Evolutionary conservation across 1,284 basidiomycete genomes (phyloP).

Genomic region (Trametes polyzona): DNA sequence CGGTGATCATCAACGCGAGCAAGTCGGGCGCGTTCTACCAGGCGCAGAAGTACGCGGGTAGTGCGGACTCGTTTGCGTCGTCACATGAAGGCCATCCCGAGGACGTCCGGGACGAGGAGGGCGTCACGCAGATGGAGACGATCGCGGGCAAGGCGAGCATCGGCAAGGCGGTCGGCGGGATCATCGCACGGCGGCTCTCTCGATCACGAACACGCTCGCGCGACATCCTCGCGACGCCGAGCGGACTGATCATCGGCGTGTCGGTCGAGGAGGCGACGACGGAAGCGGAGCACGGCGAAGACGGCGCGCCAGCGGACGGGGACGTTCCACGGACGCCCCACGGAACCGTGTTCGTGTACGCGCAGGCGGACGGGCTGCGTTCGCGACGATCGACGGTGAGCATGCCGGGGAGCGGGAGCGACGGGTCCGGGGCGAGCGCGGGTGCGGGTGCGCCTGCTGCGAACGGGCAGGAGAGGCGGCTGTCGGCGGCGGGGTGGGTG

Average conservation of each 20-base stretch:
- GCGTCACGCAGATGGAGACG: constrained; percentile 60
- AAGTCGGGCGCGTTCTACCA: constrained; percentile 47
- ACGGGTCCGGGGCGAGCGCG: background rate
- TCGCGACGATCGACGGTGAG: constrained; percentile 44
- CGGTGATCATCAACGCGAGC: constrained; percentile 28
- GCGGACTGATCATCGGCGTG: constrained; percentile 55
- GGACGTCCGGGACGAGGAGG: constrained; percentile 48
- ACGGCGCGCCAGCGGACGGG: constrained; percentile 12
- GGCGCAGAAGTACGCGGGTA: constrained; percentile 49
- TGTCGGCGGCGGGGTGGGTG: constrained; percentile 39
- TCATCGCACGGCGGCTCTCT: constrained; percentile 58
- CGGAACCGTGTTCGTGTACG: constrained; percentile 42
- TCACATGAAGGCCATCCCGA: constrained; percentile 31
- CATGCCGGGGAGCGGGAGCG: constrained; percentile 26
- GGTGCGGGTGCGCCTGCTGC: constrained; percentile 4
- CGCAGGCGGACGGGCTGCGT: constrained; percentile 34
- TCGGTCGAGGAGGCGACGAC: constrained; percentile 61
- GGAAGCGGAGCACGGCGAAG: constrained; percentile 41
- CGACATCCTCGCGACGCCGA: constrained; percentile 31
- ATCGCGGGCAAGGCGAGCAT: constrained; percentile 55
- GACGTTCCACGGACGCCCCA: constrained; percentile 27
- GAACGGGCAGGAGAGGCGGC: constrained; percentile 31
- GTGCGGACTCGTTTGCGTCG: constrained; percentile 56
- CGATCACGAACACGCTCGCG: constrained; percentile 46
- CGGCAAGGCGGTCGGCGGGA: constrained; percentile 50